These are phyloP conservation scores for Syzygium malaccense DNA, from an alignment of 441 rosid genomes.

Conservation along the genomic window DNA sequence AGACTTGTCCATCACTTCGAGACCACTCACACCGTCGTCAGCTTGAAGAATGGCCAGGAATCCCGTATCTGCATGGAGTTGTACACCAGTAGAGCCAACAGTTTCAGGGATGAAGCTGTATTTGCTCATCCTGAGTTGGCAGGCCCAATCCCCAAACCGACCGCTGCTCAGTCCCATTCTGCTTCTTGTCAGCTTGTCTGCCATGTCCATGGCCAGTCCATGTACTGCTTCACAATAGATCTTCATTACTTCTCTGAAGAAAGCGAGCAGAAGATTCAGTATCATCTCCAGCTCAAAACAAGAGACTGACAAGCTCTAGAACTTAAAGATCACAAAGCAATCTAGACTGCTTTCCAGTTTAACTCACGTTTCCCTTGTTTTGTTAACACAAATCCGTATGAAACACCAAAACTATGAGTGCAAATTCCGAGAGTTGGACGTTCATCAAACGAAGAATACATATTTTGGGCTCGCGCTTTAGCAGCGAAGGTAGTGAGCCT, in stretches of 20 bases:
- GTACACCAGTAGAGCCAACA: not conserved
- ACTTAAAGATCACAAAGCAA: not conserved
- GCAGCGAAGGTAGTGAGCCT: not conserved
- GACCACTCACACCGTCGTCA: not conserved
- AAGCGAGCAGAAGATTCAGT: not conserved
- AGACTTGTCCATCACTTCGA: not conserved
- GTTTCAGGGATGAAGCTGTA: not conserved
- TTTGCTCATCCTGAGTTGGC: not conserved
- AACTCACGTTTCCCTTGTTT: not conserved
- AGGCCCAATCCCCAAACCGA: not conserved
- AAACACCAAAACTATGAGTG: not conserved
- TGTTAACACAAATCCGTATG: not conserved
- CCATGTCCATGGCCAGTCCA: not conserved
- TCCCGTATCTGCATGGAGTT: not conserved
- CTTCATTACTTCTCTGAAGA: not conserved
- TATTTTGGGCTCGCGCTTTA: not conserved
- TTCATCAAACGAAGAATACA: not conserved
- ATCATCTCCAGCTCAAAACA: not conserved
- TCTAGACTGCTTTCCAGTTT: not conserved
- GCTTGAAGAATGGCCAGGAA: not conserved
- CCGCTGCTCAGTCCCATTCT: not conserved
- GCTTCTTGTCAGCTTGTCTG: not conserved
- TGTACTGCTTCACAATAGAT: not conserved
- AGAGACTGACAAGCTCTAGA: not conserved
- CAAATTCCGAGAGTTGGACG: not conserved